These are phyloP conservation scores for Solanum megistacrolobum DNA, from an alignment of 257 asterid genomes.

Conservation along the genomic window DNA sequence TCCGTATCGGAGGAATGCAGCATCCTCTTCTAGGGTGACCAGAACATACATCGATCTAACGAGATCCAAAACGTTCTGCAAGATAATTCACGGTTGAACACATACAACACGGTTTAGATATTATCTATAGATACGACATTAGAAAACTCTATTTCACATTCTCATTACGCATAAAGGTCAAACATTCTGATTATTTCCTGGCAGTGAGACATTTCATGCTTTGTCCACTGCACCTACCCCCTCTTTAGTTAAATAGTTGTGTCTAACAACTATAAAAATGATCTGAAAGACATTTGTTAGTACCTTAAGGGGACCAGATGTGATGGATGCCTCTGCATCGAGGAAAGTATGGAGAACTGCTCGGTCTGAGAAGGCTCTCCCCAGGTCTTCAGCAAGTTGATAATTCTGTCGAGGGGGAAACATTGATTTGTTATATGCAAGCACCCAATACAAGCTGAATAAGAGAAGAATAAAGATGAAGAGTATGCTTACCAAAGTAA, in stretches of 20 bases:
- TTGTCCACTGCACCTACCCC: background rate
- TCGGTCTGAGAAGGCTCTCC: conserved; percentile 79
- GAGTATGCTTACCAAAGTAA: conserved; percentile 35
- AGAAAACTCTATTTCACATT: background rate
- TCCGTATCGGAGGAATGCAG: conserved; percentile 80
- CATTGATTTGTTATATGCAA: background rate
- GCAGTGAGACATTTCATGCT: background rate
- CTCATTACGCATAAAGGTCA: background rate
- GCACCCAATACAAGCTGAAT: background rate
- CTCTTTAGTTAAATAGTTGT: background rate
- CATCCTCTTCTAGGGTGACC: conserved; percentile 74
- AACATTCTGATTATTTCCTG: background rate
- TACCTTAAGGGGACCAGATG: conserved; percentile 59
- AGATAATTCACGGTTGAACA: background rate
- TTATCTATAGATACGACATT: background rate
- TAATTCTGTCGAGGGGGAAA: conserved; percentile 44
- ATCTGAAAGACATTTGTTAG: background rate
- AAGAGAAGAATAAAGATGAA: background rate
- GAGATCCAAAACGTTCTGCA: conserved; percentile 61
- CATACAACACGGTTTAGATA: background rate
- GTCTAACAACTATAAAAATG: background rate
- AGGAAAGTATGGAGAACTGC: conserved; percentile 49
- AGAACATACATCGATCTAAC: conserved; percentile 60
- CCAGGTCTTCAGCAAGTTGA: conserved; percentile 94
- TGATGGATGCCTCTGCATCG: conserved; percentile 59